Evolutionary conservation across 2,329 filamentous ascomycete genomes (phyloP).

Genomic region (Colletotrichum echinochloae): DNA sequence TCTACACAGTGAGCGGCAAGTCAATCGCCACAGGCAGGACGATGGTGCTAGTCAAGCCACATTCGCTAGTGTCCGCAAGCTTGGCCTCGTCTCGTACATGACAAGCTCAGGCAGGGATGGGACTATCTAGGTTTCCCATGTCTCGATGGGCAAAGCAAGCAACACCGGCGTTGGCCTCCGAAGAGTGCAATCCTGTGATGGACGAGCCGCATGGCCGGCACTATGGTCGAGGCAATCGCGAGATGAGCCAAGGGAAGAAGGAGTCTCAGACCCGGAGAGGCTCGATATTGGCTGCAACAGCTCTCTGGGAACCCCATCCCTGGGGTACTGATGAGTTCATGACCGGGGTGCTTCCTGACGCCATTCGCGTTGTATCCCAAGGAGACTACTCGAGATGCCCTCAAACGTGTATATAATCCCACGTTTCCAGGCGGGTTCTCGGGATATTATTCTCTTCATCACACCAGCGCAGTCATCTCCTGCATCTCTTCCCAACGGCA

Average conservation of each 20-base stretch:
- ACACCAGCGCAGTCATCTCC: conserved; percentile 37
- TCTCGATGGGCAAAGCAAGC: conserved; percentile 25
- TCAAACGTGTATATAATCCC: conserved; percentile 14
- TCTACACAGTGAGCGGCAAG: not conserved
- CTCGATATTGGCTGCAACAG: conserved; percentile 15
- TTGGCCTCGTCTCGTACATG: conserved; percentile 15
- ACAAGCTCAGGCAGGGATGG: conserved; percentile 32
- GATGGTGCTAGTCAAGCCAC: conserved; percentile 36
- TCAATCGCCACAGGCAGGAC: conserved; percentile 16
- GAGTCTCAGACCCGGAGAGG: conserved; percentile 31
- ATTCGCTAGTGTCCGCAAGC: conserved; percentile 35
- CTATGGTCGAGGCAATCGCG: conserved; percentile 38
- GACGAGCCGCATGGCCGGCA: conserved; percentile 15
- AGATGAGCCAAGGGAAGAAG: conserved; percentile 40
- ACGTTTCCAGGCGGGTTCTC: not conserved
- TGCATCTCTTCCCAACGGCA: conserved; percentile 32
- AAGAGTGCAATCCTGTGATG: not conserved
- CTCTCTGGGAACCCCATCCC: conserved; percentile 28
- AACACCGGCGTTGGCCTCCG: conserved; percentile 12
- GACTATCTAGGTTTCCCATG: conserved; percentile 20
- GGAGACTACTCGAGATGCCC: not conserved
- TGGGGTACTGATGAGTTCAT: conserved; percentile 20
- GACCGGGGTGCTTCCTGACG: conserved; percentile 1
- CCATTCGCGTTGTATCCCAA: not conserved
- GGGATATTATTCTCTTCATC: not conserved